Conservation (phyloP, 305 asterid species). For the Solanum aculeatissimum region DNA sequence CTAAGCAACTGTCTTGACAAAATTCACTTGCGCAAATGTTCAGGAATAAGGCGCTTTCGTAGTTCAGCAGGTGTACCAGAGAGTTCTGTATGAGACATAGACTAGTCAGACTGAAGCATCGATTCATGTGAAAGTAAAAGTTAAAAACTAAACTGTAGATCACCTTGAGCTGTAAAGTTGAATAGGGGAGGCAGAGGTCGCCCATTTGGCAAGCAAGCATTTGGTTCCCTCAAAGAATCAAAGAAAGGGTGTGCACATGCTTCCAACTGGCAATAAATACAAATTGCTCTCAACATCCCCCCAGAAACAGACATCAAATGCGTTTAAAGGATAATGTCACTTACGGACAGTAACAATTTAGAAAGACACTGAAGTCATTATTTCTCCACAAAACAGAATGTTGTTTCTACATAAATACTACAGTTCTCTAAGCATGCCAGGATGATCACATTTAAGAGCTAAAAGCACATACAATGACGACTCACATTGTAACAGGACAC, state of each 20-base stretch:
- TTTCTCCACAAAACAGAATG: not conserved
- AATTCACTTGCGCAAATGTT: constrained; percentile 47
- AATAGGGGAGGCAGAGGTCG: constrained; percentile 76
- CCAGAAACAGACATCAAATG: not conserved
- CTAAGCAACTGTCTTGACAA: not conserved
- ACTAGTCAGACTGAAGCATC: not conserved
- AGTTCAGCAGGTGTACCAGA: constrained; percentile 68
- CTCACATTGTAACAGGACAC: not conserved
- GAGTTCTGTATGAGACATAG: constrained; percentile 36
- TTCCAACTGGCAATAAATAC: constrained; percentile 51
- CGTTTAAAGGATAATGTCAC: not conserved
- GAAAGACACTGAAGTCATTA: not conserved
- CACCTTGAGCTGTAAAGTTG: constrained; percentile 79
- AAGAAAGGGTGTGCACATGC: constrained; percentile 98
- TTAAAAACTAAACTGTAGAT: not conserved
- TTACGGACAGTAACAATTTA: not conserved
- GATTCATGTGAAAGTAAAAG: not conserved
- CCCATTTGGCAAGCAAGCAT: constrained; percentile 66
- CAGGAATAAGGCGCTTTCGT: constrained; percentile 68
- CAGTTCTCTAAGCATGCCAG: not conserved
- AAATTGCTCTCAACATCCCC: not conserved
- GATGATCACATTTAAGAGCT: not conserved
- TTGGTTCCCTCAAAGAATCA: constrained; percentile 66
- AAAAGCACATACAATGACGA: not conserved
- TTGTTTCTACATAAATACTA: not conserved